Evolutionary conservation across 2,329 filamentous ascomycete genomes (phyloP), one percentile per base, ranked within the genome.

Genomic region (Exophiala aquamarina): DNA sequence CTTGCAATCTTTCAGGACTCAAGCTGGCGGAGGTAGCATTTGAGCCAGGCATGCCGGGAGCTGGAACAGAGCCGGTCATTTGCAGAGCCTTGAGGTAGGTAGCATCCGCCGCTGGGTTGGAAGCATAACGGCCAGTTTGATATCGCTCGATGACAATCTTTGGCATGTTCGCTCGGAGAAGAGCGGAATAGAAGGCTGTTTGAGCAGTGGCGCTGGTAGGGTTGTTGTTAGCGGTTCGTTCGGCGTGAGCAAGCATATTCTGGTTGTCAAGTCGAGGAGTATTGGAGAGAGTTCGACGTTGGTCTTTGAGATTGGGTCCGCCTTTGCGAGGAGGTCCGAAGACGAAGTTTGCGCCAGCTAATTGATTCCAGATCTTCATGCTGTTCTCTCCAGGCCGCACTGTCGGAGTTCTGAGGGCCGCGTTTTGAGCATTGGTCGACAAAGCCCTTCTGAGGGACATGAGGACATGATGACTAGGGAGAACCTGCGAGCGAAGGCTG

Each of bases 181-280:
- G 80, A 36, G 91, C 85, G 64, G 92, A 86, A 66, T 98, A 98
- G 67, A 98, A 96, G 13, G 88, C 86, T 66, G 92, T 93, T 67
- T 98, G 93, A 15, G 90, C 84, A 34, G 86, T 87, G 20, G 90
- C 86, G 67, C 89, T 97, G 50, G 76, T 80, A 1, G 93, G 89
- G 61, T 95, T 95, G 68, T 89, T 87, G 70, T 97, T 98, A 29
- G 93, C 94, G 18, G 87, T 86, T 66, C 91, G 86, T 70, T 98
- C 93, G 59, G 91, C 79, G 57, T 89, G 87, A 26, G 90, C 89
- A 26, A 98, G 80, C 47, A 92, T 67, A 55, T 76, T 80, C 41
- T 75, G 73, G 29, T 55, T 56, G 26, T 48, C 41, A 31, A 45
- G 42, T 38, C 47, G 42, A 10, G 49, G 51, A 9, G 55, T 54